Conservation (phyloP, 2,329 filamentous ascomycete genomes). For the Epichloe festucae region DNA sequence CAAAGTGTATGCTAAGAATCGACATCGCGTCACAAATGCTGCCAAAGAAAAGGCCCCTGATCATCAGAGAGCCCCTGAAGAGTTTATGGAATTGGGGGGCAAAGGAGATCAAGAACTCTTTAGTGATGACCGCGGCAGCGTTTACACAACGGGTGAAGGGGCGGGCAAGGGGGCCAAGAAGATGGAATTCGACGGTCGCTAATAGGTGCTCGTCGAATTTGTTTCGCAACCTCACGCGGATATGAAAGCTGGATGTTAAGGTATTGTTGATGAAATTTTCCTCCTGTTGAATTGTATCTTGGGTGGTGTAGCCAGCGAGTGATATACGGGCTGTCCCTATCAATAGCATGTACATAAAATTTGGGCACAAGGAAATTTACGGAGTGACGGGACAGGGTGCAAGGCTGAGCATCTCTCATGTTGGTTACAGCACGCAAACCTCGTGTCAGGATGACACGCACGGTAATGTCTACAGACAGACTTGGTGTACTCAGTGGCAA, state of each 20-base stretch:
- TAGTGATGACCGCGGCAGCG: constrained; percentile 43
- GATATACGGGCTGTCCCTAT: background rate
- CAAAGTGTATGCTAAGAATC: constrained; percentile 66
- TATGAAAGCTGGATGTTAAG: background rate
- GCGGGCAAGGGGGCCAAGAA: constrained; percentile 17
- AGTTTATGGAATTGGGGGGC: constrained; percentile 77
- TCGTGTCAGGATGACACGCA: background rate
- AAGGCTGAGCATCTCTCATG: background rate
- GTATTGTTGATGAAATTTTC: background rate
- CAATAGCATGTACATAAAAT: constrained; percentile 4
- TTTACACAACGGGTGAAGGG: constrained; percentile 29
- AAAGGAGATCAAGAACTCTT: constrained; percentile 74
- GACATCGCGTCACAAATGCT: constrained; percentile 23
- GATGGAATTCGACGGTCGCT: constrained; percentile 13
- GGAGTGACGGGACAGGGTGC: background rate
- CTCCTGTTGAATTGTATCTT: background rate
- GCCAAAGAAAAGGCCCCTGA: constrained; percentile 53
- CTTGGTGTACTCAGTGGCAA: background rate
- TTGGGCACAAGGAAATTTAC: background rate
- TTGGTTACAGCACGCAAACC: background rate
- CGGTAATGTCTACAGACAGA: background rate
- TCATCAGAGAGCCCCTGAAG: constrained; percentile 51
- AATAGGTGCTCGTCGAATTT: background rate
- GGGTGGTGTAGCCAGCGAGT: background rate
- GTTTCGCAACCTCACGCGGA: background rate